Base-by-base conservation (phyloP, 352 stramenopile genomes). In the Pythium aristosporum region DNA sequence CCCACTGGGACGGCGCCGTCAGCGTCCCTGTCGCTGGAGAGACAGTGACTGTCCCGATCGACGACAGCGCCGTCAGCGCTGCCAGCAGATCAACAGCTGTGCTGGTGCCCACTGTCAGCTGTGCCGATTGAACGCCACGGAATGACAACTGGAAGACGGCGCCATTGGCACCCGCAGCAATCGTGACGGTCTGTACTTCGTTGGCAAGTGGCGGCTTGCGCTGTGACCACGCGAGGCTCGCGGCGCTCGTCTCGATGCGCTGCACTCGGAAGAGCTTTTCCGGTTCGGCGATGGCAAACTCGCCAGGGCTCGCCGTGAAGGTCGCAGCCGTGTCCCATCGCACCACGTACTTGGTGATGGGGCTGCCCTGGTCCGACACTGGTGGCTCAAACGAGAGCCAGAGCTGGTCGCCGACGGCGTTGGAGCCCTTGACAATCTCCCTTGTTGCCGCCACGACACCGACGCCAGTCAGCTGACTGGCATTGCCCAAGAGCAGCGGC, bases 361-460 rank as follows among this genome's bases (percentile, higher is more conserved):
- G 80, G 57, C 68, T 84, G 23, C 85, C 85, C 43, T 85, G 85
- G 66, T 93, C 80, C 0, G 67, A 82, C 57, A 56, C 51, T 2
- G 85, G 82, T 15, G 82, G 79, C 32, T 91, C 77, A 37, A 89
- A 94, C 1, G 81, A 94, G 2, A 94, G 56, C 82, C 82, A 92
- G 11, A 94, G 69, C 61, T 88, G 81, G 37, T 89, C 71, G 0
- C 82, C 85, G 0, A 89, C 79, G 3, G 82, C 82, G 30, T 87
- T 88, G 0, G 85, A 91, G 3, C 85, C 85, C 52, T 90, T 91
- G 0, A 49, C 57, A 1, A 90, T n/a, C 50, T 91, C 82, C 6
- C 68, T 65, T 11, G 71, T 80, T 37, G 74, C 76, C 1, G 75
- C 75, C 0, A 91, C 67, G 16, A 77, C 67, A 0, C 77, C 76